These are phyloP conservation scores for Umbelopsis ramanniana DNA, from an alignment of 192 early-diverging fungal species.

Conservation along the genomic window DNA sequence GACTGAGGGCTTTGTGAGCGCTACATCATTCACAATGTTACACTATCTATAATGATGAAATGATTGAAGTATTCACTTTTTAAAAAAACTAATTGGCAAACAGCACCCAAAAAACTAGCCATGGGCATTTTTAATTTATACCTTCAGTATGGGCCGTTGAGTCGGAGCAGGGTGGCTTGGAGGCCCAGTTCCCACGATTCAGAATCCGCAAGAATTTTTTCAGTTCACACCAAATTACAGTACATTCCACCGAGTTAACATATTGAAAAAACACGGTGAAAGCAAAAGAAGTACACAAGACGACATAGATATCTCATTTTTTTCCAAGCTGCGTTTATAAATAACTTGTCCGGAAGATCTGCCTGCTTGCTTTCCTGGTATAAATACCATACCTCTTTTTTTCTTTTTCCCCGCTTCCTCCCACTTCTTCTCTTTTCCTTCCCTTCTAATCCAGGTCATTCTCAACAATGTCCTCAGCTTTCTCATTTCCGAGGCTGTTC, in stretches of 20 bases:
- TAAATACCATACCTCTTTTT: not conserved
- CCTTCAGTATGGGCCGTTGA: not conserved
- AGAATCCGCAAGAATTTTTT: conserved; percentile 12
- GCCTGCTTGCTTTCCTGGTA: not conserved
- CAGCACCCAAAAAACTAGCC: no score
- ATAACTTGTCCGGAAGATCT: not conserved
- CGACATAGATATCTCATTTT: not conserved
- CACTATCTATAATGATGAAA: not conserved
- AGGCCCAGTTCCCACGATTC: conserved; percentile 10
- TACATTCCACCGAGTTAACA: conserved; percentile 23
- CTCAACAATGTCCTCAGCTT: conserved; percentile 17
- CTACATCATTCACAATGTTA: not conserved
- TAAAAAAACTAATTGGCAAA: not conserved
- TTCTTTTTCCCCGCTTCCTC: not conserved
- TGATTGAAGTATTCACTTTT: not conserved
- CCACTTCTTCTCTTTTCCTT: not conserved
- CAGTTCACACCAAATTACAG: conserved; percentile 9
- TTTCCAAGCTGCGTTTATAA: not conserved
- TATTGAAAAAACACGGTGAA: conserved; percentile 9
- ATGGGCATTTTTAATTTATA: not conserved
- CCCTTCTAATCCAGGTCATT: conserved; percentile 16
- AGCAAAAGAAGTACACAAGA: not conserved
- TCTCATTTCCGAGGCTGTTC: conserved; percentile 18
- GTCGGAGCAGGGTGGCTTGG: not conserved
- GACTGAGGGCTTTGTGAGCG: not conserved